These are phyloP conservation scores for Lathyrus aphaca DNA, from an alignment of 306 rosid genomes.

Conservation along the genomic window DNA sequence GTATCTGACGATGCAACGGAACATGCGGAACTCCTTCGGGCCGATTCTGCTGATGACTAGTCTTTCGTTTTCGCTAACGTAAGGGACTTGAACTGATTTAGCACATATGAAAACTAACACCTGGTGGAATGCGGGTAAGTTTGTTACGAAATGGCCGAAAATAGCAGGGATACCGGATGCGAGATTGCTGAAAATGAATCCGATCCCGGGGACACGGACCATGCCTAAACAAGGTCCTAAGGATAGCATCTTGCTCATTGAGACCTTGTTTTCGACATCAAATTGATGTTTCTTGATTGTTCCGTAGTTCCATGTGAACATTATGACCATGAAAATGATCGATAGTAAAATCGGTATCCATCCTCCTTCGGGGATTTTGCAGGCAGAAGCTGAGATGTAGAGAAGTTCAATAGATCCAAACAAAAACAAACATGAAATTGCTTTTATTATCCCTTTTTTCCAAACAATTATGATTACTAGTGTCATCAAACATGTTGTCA, in stretches of 20 bases:
- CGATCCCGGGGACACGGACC: slow-evolving; percentile 49
- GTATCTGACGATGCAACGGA: slow-evolving; percentile 71
- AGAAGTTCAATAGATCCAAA: slow-evolving; percentile 47
- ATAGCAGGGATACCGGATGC: slow-evolving; percentile 48
- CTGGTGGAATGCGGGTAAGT: slow-evolving; percentile 49
- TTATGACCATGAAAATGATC: slow-evolving; percentile 38
- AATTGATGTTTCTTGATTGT: slow-evolving; percentile 43
- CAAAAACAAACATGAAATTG: slow-evolving; percentile 42
- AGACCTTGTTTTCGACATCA: slow-evolving; percentile 50
- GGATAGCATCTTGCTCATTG: slow-evolving; percentile 41
- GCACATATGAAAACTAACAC: slow-evolving; percentile 45
- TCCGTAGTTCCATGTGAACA: slow-evolving; percentile 47
- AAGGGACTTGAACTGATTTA: slow-evolving; percentile 48
- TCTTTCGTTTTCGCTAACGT: slow-evolving; percentile 48
- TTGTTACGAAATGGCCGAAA: slow-evolving; percentile 46
- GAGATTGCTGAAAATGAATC: slow-evolving; percentile 44
- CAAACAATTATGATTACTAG: slow-evolving; percentile 67
- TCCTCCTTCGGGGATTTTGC: slow-evolving; percentile 43
- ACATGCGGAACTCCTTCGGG: slow-evolving; percentile 67
- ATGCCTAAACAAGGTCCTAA: slow-evolving; percentile 45
- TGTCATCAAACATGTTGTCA: slow-evolving; percentile 66
- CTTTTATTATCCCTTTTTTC: slow-evolving; percentile 55
- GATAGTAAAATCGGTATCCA: slow-evolving; percentile 48
- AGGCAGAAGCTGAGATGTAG: slow-evolving; percentile 45
- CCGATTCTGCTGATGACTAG: slow-evolving; percentile 65